A percentile compares a stretch with the other conserved stretches of the same genome.
phyloP scores from a whole-genome alignment of 2,329 filamentous ascomycete genomes.

The Xylaria sp. region DNA sequence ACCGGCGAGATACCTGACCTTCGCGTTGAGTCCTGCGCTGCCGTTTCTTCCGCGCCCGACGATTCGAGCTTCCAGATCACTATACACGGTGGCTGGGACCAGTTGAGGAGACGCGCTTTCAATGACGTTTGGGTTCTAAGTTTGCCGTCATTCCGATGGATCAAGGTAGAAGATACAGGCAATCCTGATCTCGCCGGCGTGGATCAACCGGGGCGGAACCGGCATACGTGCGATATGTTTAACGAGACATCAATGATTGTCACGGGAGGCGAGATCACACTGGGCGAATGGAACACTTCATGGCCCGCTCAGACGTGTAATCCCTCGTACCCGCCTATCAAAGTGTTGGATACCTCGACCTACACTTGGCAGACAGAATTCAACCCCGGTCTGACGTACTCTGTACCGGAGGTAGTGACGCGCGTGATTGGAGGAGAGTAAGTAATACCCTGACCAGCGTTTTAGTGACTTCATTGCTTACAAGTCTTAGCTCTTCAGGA shows the following conservation, averaged over 20 bases:
- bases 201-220: conserved; percentile 26
- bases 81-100: conserved; percentile 37
- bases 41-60: conserved; percentile 38
- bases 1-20: conserved; percentile 33
- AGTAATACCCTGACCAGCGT: conserved; percentile 12
- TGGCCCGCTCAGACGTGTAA: conserved; percentile 28
- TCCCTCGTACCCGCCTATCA: conserved; percentile 36
- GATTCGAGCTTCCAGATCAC: conserved; percentile 43
- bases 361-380: conserved; percentile 38
- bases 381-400: conserved; percentile 31
- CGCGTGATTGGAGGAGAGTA: conserved; percentile 37
- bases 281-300: background rate
- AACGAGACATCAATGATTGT: conserved; percentile 39
- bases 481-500: conserved; percentile 30
- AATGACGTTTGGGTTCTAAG: conserved; percentile 41
- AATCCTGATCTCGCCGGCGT: conserved; percentile 35
- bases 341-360: conserved; percentile 37
- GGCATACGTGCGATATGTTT: conserved; percentile 37
- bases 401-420: conserved; percentile 35
- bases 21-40: conserved; percentile 39
- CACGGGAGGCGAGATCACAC: conserved; percentile 30
- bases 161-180: conserved; percentile 31
- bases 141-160: conserved; percentile 39
- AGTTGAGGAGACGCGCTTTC: conserved; percentile 13
- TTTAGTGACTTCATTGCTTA: background rate